Evolutionary conservation across 1,284 basidiomycete species (phyloP).

Genomic region (Cutaneotrichosporon spelunceum): DNA sequence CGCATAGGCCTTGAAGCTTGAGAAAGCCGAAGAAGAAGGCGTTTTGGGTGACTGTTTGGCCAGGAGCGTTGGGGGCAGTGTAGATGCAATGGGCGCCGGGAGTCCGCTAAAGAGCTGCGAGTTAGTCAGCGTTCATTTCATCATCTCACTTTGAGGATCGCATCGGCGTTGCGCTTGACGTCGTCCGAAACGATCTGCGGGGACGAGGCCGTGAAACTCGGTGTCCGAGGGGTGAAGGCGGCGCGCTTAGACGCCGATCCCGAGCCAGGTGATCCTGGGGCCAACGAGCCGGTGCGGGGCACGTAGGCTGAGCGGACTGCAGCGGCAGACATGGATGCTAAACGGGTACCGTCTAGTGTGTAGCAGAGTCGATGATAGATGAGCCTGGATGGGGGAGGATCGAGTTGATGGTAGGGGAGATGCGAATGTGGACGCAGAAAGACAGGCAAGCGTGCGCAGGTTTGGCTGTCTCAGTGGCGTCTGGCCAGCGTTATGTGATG

Average conservation of each 20-base stretch:
- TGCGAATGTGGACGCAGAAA: not conserved
- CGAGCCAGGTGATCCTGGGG: slow-evolving; percentile 13
- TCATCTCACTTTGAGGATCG: slow-evolving; percentile 38
- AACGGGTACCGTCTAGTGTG: not conserved
- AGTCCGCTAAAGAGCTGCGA: slow-evolving; percentile 34
- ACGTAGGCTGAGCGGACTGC: slow-evolving; percentile 24
- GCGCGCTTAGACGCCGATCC: slow-evolving; percentile 17
- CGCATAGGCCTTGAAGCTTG: slow-evolving; percentile 22
- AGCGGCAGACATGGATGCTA: slow-evolving; percentile 17
- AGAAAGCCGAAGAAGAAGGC: slow-evolving; percentile 6
- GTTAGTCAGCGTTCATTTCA: not conserved
- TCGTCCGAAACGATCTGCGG: slow-evolving; percentile 19
- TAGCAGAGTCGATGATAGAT: not conserved
- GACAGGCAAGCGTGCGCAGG: not conserved
- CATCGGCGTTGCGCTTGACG: slow-evolving; percentile 26
- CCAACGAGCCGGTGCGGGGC: slow-evolving; percentile 22
- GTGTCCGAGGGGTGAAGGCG: slow-evolving; percentile 16
- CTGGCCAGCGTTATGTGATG: not conserved
- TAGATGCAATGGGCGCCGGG: slow-evolving; percentile 38
- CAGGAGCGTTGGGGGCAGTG: slow-evolving; percentile 17
- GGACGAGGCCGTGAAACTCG: slow-evolving; percentile 8
- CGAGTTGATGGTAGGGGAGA: not conserved
- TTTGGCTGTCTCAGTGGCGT: not conserved
- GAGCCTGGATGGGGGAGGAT: not conserved
- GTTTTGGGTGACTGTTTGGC: slow-evolving; percentile 3